These are phyloP conservation scores for Tremella fuciformis DNA, from an alignment of 768 basidiomycete species.

Conservation along the genomic window DNA sequence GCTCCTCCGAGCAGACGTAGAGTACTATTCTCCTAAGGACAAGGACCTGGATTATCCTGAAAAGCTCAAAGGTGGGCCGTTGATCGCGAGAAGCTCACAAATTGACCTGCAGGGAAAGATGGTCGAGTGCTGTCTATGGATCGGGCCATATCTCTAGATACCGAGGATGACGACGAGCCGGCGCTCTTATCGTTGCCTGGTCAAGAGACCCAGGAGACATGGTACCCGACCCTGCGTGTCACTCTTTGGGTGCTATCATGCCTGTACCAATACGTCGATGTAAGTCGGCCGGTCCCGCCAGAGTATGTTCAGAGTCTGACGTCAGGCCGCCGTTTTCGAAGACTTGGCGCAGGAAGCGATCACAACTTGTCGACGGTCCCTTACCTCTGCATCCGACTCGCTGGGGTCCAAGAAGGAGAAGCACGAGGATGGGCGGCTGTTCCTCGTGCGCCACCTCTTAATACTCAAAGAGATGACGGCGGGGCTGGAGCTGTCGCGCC, in stretches of 20 bases:
- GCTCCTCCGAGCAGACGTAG: slow-evolving; percentile 81
- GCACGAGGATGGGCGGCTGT: slow-evolving; percentile 71
- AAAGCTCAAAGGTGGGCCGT: slow-evolving; percentile 63
- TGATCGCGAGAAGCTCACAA: neutral
- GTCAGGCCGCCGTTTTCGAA: slow-evolving; percentile 89
- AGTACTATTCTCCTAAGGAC: slow-evolving; percentile 69
- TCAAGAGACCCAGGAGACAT: slow-evolving; percentile 72
- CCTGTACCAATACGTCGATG: slow-evolving; percentile 88
- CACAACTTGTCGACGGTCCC: slow-evolving; percentile 73
- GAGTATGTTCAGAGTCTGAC: neutral
- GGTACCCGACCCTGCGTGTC: slow-evolving; percentile 86
- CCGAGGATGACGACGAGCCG: slow-evolving; percentile 56
- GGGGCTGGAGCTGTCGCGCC: slow-evolving; percentile 56
- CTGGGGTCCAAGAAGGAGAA: slow-evolving; percentile 57
- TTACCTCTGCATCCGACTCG: slow-evolving; percentile 66
- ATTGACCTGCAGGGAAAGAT: slow-evolving; percentile 10
- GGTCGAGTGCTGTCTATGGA: slow-evolving; percentile 8
- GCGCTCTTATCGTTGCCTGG: slow-evolving; percentile 66
- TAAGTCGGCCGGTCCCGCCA: slow-evolving; percentile 50
- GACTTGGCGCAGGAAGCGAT: slow-evolving; percentile 95
- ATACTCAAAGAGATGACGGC: slow-evolving; percentile 86
- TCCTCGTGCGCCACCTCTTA: slow-evolving; percentile 83
- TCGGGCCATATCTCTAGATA: slow-evolving; percentile 27
- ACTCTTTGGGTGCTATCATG: slow-evolving; percentile 89
- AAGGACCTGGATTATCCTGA: slow-evolving; percentile 86